phyloP scores from a whole-genome alignment of 768 basidiomycete species.

The Fistulinella prunicolor region DNA sequence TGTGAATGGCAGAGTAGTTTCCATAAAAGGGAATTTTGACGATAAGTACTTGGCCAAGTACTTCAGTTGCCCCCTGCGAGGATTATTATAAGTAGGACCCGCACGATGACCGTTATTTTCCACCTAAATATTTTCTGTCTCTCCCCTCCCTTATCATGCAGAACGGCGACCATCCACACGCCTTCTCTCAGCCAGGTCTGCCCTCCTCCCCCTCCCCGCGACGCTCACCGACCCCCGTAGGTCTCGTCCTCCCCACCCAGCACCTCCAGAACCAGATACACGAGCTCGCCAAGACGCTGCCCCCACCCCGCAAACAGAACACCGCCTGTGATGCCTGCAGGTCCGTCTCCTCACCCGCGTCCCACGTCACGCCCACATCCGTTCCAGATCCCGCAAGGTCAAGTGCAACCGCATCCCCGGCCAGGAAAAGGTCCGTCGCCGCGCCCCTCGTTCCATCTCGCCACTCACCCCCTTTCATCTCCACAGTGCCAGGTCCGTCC shows the following conservation, averaged over 20 bases:
- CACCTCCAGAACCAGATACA: conserved; percentile 80
- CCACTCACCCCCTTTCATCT: conserved; percentile 16
- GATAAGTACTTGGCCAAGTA: conserved; percentile 29
- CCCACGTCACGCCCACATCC: conserved; percentile 3
- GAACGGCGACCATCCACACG: conserved; percentile 26
- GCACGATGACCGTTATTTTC: conserved; percentile 15
- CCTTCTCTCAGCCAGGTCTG: conserved; percentile 35
- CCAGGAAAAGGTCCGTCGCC: conserved; percentile 66
- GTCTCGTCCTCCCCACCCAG: conserved; percentile 59
- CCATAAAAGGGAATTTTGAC: conserved; percentile 6
- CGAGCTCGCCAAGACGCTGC: conserved; percentile 74
- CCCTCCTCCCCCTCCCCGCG: background rate
- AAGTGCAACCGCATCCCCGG: conserved; percentile 83
- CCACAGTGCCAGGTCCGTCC: conserved; percentile 62
- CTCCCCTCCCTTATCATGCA: conserved; percentile 30
- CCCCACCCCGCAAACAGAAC: conserved; percentile 89
- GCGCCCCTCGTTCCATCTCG: conserved; percentile 4
- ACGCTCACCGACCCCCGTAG: conserved; percentile 31
- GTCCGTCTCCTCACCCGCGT: conserved; percentile 34
- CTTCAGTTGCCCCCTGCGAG: conserved; percentile 9
- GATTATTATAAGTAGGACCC: conserved; percentile 25
- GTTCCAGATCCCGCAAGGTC: conserved; percentile 73
- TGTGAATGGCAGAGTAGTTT: conserved; percentile 3
- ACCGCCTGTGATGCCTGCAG: conserved; percentile 93
- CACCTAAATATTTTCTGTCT: conserved; percentile 27